Conservation (phyloP, 2,329 filamentous ascomycete genomes). For the Curvularia verruculosa region DNA sequence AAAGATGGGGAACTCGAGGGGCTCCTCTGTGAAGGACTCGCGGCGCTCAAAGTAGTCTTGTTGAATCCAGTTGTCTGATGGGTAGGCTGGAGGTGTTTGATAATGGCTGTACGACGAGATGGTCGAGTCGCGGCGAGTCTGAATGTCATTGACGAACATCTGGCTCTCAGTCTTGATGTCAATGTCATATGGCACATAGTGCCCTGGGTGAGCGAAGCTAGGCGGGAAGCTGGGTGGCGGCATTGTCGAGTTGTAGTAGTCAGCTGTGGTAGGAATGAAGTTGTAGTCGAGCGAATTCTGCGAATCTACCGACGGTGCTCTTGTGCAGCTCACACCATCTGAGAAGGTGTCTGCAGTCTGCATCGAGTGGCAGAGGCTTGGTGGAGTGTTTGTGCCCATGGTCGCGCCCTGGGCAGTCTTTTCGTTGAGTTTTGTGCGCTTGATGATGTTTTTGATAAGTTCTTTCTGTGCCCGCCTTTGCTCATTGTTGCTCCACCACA, state of each 20-base stretch:
- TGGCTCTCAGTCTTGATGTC: constrained; percentile 96
- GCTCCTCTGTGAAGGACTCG: constrained; percentile 66
- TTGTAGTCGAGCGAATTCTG: constrained; percentile 69
- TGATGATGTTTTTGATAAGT: constrained; percentile 95
- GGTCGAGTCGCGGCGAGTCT: constrained; percentile 82
- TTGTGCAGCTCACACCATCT: constrained; percentile 70
- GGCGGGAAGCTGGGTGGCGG: constrained; percentile 56
- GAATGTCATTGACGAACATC: constrained; percentile 90
- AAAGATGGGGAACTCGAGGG: constrained; percentile 77
- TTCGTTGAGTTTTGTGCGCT: constrained; percentile 91
- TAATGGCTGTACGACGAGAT: constrained; percentile 94
- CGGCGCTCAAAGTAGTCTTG: constrained; percentile 72
- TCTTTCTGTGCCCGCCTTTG: constrained; percentile 87
- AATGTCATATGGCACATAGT: constrained; percentile 83
- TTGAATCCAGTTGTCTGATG: constrained; percentile 73
- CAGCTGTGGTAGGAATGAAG: constrained; percentile 67
- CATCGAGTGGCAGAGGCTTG: constrained; percentile 79
- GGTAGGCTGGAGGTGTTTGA: constrained; percentile 75
- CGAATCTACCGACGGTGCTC: constrained; percentile 80
- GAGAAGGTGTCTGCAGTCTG: constrained; percentile 82
- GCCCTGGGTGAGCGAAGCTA: constrained; percentile 60
- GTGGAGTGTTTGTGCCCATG: constrained; percentile 67
- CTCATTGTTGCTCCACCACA: constrained; percentile 97
- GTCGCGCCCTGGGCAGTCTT: constrained; percentile 67
- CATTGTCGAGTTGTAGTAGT: constrained; percentile 67